phyloP scores from a whole-genome alignment of 2,329 filamentous ascomycete species.

The Akanthomyces uredinophilus region DNA sequence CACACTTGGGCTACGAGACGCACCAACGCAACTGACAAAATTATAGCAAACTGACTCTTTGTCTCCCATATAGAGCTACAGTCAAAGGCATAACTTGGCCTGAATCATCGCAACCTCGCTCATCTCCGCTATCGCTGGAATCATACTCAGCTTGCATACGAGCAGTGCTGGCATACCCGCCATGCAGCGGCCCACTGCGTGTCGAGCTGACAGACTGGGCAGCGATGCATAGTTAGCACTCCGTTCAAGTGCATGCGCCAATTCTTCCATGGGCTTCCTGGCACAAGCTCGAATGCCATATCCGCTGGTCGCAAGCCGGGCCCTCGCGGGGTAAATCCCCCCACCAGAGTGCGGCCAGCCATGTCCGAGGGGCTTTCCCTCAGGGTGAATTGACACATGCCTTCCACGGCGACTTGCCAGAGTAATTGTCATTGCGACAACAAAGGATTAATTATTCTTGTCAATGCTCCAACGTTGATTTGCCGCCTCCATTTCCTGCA shows the following conservation, averaged over 20 bases:
- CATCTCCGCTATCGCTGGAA: background rate
- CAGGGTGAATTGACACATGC: background rate
- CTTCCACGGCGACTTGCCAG: background rate
- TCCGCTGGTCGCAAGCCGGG: background rate
- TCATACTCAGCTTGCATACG: background rate
- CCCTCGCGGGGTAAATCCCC: background rate
- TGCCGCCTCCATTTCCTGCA: background rate
- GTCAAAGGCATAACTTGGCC: background rate
- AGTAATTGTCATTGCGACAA: background rate
- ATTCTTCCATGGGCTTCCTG: background rate
- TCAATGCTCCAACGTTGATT: background rate
- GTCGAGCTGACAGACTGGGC: constrained; percentile 10
- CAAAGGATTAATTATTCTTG: background rate
- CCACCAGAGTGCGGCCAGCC: background rate
- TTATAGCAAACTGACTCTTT: background rate
- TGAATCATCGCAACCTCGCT: background rate
- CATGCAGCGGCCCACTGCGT: background rate
- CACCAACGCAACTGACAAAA: background rate
- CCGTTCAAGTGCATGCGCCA: background rate
- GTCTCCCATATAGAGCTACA: background rate
- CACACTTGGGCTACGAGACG: no score
- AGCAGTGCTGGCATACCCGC: background rate
- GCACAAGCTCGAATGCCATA: background rate
- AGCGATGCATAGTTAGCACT: constrained; percentile 9
- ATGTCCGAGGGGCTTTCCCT: background rate